Conservation (phyloP, 192 early-diverging fungal genomes). For the Dispira parvispora region DNA sequence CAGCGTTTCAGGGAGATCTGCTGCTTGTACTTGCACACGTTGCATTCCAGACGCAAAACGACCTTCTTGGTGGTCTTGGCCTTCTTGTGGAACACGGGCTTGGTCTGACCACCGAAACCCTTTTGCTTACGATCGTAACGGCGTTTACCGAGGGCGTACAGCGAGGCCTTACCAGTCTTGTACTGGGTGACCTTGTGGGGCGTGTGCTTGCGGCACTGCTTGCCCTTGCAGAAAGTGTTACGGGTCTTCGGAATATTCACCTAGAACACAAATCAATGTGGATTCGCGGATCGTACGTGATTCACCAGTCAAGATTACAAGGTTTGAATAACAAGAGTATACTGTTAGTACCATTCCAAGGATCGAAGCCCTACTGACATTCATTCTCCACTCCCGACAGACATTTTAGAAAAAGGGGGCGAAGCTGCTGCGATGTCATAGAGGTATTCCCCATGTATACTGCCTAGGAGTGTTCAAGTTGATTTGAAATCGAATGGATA, state of each 20-base stretch:
- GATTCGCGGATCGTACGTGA: neutral
- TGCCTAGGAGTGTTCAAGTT: too few species aligned
- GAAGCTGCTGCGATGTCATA: neutral
- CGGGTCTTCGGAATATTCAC: slow-evolving; percentile 99
- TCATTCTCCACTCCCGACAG: too few species aligned
- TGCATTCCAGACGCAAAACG: slow-evolving; percentile 97
- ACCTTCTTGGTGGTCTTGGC: slow-evolving; percentile 99
- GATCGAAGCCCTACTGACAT: too few species aligned
- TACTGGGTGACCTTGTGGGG: slow-evolving; percentile 99
- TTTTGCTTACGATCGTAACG: slow-evolving; percentile 98
- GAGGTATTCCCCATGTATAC: neutral
- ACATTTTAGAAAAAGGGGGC: too few species aligned
- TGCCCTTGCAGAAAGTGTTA: slow-evolving; percentile 99
- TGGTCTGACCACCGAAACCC: slow-evolving; percentile 99
- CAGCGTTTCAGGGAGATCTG: slow-evolving; percentile 97
- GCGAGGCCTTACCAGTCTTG: slow-evolving; percentile 99
- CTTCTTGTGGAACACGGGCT: slow-evolving; percentile 99
- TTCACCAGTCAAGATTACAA: neutral
- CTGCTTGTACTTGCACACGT: slow-evolving; percentile 97
- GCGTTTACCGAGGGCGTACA: slow-evolving; percentile 84
- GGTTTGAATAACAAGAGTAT: too few species aligned
- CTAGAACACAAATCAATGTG: slow-evolving; percentile 13
- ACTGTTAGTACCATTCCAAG: too few species aligned
- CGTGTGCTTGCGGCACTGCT: slow-evolving; percentile 96
- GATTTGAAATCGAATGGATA: neutral